Percentiles rank a stretch among this genome's conserved stretches.
Conservation (phyloP, 371 early-diverging fungal genomes). For the Zancudomyces culisetae region DNA sequence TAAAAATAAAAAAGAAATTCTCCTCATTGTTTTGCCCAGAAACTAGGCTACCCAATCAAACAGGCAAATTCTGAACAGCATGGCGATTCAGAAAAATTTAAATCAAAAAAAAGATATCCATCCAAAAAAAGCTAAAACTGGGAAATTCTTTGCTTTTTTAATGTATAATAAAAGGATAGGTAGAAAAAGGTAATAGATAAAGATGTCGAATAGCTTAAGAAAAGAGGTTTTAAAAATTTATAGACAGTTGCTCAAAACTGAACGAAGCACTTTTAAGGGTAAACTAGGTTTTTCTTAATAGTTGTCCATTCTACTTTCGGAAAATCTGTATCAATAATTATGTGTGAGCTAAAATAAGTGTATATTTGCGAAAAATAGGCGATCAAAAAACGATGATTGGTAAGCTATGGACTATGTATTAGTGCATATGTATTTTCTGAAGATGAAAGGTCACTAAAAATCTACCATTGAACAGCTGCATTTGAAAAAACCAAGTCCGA, state of each 20-base stretch:
- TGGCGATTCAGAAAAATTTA: no score
- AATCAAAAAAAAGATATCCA: no score
- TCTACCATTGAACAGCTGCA: background rate
- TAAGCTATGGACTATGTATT: background rate
- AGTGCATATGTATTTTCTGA: background rate
- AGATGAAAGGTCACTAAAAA: background rate
- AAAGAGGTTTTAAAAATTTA: background rate
- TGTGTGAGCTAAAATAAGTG: background rate
- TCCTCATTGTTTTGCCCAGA: no score
- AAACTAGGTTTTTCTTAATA: background rate
- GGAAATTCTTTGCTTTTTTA: no score
- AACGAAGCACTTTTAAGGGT: background rate
- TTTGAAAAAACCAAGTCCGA: background rate
- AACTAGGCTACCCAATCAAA: no score
- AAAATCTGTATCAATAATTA: background rate
- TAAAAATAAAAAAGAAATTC: no score
- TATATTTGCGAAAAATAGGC: background rate
- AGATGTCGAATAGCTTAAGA: no score
- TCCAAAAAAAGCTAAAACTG: no score
- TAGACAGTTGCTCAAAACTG: background rate
- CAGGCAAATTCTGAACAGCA: no score
- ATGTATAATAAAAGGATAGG: no score
- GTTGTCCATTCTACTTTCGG: background rate
- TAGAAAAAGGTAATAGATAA: no score
- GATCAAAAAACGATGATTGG: background rate